phyloP scores from a whole-genome alignment of 2,329 filamentous ascomycete genomes.

The Claviceps spartinae region DNA sequence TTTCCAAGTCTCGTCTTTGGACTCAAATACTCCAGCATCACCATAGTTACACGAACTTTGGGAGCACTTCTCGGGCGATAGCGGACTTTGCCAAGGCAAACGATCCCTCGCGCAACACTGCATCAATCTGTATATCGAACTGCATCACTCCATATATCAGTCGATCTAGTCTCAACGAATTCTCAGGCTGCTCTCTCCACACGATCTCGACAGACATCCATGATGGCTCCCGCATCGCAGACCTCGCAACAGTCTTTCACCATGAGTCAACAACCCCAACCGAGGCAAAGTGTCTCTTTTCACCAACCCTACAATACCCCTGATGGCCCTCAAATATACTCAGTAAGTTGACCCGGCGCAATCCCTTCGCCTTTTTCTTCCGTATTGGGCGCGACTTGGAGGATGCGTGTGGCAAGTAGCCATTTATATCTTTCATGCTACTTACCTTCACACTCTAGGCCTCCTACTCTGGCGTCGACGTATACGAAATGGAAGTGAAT shows the following conservation, averaged over 20 bases:
- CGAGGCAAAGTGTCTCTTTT: slow-evolving; percentile 24
- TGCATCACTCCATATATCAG: no score
- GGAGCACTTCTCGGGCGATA: background rate
- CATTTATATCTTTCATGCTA: background rate
- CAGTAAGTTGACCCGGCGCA: slow-evolving; percentile 27
- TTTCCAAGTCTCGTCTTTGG: background rate
- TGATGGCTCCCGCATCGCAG: slow-evolving; percentile 32
- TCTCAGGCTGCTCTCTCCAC: background rate
- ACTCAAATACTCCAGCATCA: no score
- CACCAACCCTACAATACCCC: slow-evolving; percentile 20
- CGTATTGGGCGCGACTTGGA: no score
- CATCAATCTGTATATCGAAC: background rate
- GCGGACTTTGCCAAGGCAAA: background rate
- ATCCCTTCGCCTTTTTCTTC: background rate
- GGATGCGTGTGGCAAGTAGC: background rate
- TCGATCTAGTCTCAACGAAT: background rate
- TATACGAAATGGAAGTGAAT: slow-evolving; percentile 98
- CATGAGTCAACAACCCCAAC: slow-evolving; percentile 42
- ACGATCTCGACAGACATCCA: background rate
- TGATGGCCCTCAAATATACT: slow-evolving; percentile 46
- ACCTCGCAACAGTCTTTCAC: slow-evolving; percentile 42
- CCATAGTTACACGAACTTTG: no score
- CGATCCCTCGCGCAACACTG: background rate
- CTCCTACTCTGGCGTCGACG: slow-evolving; percentile 87
- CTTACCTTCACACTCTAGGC: slow-evolving; percentile 32